Base-by-base conservation (phyloP, 257 asterid genomes). In the Nicotiana tabacum region DNA sequence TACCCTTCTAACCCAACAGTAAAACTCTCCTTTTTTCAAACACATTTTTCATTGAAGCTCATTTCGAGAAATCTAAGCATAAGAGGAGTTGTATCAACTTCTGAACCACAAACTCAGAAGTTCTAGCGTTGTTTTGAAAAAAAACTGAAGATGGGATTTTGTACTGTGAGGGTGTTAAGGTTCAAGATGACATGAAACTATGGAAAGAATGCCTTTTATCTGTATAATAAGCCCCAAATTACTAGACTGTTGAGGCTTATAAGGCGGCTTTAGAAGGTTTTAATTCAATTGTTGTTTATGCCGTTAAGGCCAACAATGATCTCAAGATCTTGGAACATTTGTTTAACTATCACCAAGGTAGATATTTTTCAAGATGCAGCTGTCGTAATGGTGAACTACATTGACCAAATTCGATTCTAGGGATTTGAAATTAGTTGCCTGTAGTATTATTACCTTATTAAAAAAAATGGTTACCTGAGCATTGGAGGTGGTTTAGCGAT, bases 361-460 rank as follows among this genome's bases (percentile, higher is more conserved):
- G 98, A 96, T 84, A 96, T 96, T 82, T 96, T 96, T 86, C 91
- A 94, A 90, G 99, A 96, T 87, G 99, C 99, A 69, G 98, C 99
- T 61, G 93, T 83, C 56, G 84, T 94, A 80, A 96, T 96, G 99
- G 98, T 96, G 86, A 90, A 90, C 87, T 96, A 85, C 89, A 94
- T 96, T 13, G 98, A 96, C 48, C 92, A 92, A 90, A 96, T 96
- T 81, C 95, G 99, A 56, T 87, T 90, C 56, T 98, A 96, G 84
- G 98, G 99, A 80, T 96, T 96, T 85, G 98, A 94, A 83, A 90
- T 96, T 29, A 29, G 30, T 29, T 29, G 30, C 30, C 30, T 29
- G 30, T 29, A 29, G 30, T 29, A 29, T 29, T 29, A 29, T 29
- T 29, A 29, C 30, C 30, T 29, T 29, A 29, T 29, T 29, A 29